A percentile compares a stretch with the other conserved stretches of the same genome.
Evolutionary conservation across 331 rosid species (phyloP).

Genomic region (Stylosanthes scabra): DNA sequence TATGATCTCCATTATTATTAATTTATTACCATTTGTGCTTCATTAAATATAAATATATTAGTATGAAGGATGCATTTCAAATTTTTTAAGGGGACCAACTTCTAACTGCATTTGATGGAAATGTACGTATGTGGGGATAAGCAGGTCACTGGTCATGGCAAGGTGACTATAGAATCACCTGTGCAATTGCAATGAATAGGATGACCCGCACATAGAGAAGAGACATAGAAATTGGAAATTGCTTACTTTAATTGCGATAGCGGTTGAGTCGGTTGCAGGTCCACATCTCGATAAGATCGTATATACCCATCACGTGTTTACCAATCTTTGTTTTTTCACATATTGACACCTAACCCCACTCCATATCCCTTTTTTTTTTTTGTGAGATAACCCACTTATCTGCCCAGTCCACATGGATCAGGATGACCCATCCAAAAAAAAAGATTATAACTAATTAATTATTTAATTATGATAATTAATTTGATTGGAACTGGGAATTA

Average conservation of each 20-base stretch:
- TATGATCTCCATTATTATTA: neutral
- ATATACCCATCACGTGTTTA: conserved; percentile 50
- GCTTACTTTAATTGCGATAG: conserved; percentile 31
- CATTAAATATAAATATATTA: neutral
- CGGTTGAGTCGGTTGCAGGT: conserved; percentile 38
- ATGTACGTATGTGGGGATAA: conserved; percentile 1
- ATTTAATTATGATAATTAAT: too few relatives aligned
- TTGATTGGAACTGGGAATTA: neutral
- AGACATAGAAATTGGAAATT: conserved; percentile 27
- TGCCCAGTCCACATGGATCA: neutral
- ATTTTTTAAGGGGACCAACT: too few relatives aligned
- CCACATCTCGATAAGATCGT: conserved; percentile 23
- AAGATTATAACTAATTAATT: too few relatives aligned
- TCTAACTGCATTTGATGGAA: too few relatives aligned
- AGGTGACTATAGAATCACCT: neutral
- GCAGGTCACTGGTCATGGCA: conserved; percentile 8
- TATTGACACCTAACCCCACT: conserved; percentile 20
- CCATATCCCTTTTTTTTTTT: too few relatives aligned
- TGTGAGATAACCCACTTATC: neutral
- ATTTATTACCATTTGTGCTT: neutral
- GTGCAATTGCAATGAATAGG: neutral
- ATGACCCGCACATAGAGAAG: neutral
- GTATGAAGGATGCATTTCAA: too few relatives aligned
- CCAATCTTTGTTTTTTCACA: neutral
- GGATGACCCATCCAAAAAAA: neutral